phyloP scores from a whole-genome alignment of 2,329 filamentous ascomycete species.

The Beauveria asiatica region DNA sequence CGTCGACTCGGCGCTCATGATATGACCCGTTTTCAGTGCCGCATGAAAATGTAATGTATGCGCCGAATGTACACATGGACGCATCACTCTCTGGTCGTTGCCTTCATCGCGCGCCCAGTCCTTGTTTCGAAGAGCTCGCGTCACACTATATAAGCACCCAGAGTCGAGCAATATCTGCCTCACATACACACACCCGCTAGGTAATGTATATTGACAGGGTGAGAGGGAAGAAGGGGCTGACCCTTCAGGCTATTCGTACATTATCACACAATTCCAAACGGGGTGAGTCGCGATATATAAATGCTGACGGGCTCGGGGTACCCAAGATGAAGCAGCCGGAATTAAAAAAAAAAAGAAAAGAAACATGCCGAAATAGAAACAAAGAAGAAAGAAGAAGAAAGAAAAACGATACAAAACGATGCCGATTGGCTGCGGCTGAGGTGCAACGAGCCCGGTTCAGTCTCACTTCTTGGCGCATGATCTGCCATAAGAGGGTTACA shows the following conservation, averaged over 20 bases:
- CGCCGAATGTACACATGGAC: background rate
- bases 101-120: background rate
- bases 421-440: background rate
- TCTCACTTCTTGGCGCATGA: background rate
- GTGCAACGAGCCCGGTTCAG: background rate
- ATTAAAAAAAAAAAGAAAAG: too few relatives aligned
- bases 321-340: too few relatives aligned
- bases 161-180: background rate
- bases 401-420: too few relatives aligned
- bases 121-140: background rate
- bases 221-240: too few relatives aligned
- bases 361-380: background rate
- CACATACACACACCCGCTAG: background rate
- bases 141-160: slow-evolving; percentile 4
- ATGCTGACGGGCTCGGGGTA: background rate
- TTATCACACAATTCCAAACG: too few relatives aligned
- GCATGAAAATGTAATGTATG: background rate
- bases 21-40: background rate
- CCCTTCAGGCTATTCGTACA: too few relatives aligned
- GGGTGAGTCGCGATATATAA: background rate
- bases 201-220: too few relatives aligned
- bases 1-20: background rate
- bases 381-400: background rate
- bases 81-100: background rate
- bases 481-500: slow-evolving; percentile 7